Percentiles rank a stretch among this genome's conserved stretches.
Conservation (phyloP, 192 early-diverging fungal genomes). For the Spizellomyces punctatus region DNA sequence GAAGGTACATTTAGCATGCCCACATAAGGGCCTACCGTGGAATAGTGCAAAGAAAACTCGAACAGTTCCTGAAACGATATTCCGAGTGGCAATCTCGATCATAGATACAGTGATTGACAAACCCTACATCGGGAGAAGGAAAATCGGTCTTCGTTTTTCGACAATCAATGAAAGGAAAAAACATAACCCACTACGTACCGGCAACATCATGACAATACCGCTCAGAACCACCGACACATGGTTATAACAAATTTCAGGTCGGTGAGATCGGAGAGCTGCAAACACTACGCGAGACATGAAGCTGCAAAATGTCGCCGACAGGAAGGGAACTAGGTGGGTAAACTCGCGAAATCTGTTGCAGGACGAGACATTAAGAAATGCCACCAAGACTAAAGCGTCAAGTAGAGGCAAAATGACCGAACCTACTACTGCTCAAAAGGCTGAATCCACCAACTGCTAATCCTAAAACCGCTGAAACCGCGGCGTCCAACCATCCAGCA, state of each 20-base stretch:
- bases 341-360: constrained; percentile 13
- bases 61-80: constrained; percentile 87
- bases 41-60: constrained; percentile 80
- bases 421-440: constrained; percentile 10
- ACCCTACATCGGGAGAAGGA: constrained; percentile 64
- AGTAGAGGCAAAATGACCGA: constrained; percentile 6
- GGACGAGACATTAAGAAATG: neutral
- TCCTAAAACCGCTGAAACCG: constrained; percentile 33
- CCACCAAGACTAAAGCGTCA: neutral
- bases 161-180: no score
- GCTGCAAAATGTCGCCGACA: constrained; percentile 6
- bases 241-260: constrained; percentile 15
- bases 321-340: constrained; percentile 22
- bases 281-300: constrained; percentile 10
- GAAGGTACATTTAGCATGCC: constrained; percentile 55
- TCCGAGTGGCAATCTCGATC: constrained; percentile 84
- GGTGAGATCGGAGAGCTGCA: neutral
- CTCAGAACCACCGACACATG: constrained; percentile 37
- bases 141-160: neutral
- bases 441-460: constrained; percentile 29
- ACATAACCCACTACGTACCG: constrained; percentile 19
- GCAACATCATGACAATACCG: constrained; percentile 42
- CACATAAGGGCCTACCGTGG: constrained; percentile 66
- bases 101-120: constrained; percentile 80
- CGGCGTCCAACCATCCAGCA: constrained; percentile 42